Conservation (phyloP, 106 monocot species). For the Platanthera zijinensis region DNA sequence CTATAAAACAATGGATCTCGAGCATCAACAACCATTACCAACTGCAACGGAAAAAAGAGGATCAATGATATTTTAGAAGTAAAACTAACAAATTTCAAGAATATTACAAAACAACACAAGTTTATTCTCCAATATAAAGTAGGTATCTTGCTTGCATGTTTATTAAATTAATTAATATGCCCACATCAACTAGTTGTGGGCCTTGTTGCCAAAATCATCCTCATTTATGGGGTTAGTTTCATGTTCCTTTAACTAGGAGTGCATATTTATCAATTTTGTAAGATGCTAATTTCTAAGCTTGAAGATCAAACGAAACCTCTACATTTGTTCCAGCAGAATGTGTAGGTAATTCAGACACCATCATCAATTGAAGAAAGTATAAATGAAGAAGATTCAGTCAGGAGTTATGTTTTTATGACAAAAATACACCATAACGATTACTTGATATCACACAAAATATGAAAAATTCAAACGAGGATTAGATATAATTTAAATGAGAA, state of each 20-base stretch:
- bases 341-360: too few species aligned
- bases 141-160: background rate
- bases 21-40: conserved; percentile 99
- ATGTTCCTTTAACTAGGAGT: background rate
- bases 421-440: too few species aligned
- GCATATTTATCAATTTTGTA: background rate
- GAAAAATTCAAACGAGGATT: too few species aligned
- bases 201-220: background rate
- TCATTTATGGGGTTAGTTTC: background rate
- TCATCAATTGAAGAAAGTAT: too few species aligned
- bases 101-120: background rate
- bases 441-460: too few species aligned
- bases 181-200: background rate
- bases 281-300: too few species aligned
- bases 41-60: conserved; percentile 26
- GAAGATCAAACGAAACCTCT: too few species aligned
- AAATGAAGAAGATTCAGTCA: too few species aligned
- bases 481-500: too few species aligned
- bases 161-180: background rate
- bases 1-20: conserved; percentile 94
- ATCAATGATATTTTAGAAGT: background rate
- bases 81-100: background rate
- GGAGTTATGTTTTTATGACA: too few species aligned
- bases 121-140: background rate
- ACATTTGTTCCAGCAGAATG: too few species aligned